phyloP scores from a whole-genome alignment of 2,329 filamentous ascomycete species.

The Fusarium zealandicum region DNA sequence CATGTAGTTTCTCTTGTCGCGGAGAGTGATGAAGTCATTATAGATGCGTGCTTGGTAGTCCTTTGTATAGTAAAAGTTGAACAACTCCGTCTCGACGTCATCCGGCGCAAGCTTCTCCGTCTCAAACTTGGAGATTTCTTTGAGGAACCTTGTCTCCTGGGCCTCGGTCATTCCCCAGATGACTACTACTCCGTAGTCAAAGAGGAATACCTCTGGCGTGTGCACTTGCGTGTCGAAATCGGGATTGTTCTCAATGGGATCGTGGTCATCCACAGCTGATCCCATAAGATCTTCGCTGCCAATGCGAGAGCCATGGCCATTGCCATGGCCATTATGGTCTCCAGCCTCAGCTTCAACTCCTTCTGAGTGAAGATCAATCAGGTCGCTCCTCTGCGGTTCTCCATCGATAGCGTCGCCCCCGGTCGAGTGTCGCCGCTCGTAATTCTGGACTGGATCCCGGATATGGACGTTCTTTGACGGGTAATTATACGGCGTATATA shows the following conservation, averaged over 20 bases:
- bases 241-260: constrained; percentile 56
- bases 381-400: constrained; percentile 60
- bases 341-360: constrained; percentile 42
- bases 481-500: constrained; percentile 94
- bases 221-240: constrained; percentile 90
- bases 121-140: constrained; percentile 94
- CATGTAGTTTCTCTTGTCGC: constrained; percentile 97
- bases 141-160: constrained; percentile 89
- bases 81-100: constrained; percentile 93
- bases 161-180: constrained; percentile 97
- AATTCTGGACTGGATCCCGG: constrained; percentile 52
- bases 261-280: constrained; percentile 46
- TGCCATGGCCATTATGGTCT: constrained; percentile 40
- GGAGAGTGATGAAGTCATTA: constrained; percentile 96
- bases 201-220: constrained; percentile 93
- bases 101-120: constrained; percentile 86
- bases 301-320: constrained; percentile 39
- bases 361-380: constrained; percentile 66
- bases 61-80: constrained; percentile 99
- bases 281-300: constrained; percentile 47
- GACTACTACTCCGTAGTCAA: constrained; percentile 96
- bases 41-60: constrained; percentile 99
- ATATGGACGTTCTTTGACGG: constrained; percentile 49
- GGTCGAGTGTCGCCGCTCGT: constrained; percentile 77
- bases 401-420: constrained; percentile 65